Base-by-base conservation (phyloP, 257 asterid species). In the Penstemon newberryi region DNA sequence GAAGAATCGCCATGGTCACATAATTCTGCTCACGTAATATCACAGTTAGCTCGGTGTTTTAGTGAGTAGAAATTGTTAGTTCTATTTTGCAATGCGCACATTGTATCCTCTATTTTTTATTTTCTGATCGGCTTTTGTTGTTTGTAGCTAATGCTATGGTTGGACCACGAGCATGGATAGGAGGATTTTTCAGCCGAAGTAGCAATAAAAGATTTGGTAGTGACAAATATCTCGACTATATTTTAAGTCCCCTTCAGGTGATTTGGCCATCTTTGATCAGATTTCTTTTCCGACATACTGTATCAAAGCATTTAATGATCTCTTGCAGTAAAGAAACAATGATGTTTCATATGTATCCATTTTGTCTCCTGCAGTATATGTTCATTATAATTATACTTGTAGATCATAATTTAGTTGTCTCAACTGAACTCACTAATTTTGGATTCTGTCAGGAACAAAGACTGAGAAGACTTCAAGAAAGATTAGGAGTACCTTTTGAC, bases 81-180 rank as follows among this genome's bases (percentile, higher is more conserved):
- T 66, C 65, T 53, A 44, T 57, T 46, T 71, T 63, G 51, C 61
- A 25, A 9, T 55, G 38, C 38, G 2, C 33, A 25, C 33, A 2
- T 25, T 2, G 33, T 49, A 8, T 49, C 37, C 39, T 63, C 52
- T 40, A 6, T 15, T 46, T 40, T 60, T 40, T 53, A 46, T 25
- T 56, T 65, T 49, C 38, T 73, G 59, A 60, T 65, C 7, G 15
- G 36, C 39, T 37, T 51, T 51, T 78, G 40, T 41, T 63, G 55
- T 67, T 74, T 78, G 78, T 73, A 92, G 97, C 91, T 87, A 88
- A 88, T 88, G 97, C 97, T 85, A 93, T 93, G 98, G 97, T 88
- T 81, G 95, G 96, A 77, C 92, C 97, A 63, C 82, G 93, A 81
- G 79, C 96, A 73, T 93, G 97, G 97, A 78, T 93, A 78, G 98